phyloP scores from a whole-genome alignment of 2,329 filamentous ascomycete species.

The Dactylellina drechsleri region DNA sequence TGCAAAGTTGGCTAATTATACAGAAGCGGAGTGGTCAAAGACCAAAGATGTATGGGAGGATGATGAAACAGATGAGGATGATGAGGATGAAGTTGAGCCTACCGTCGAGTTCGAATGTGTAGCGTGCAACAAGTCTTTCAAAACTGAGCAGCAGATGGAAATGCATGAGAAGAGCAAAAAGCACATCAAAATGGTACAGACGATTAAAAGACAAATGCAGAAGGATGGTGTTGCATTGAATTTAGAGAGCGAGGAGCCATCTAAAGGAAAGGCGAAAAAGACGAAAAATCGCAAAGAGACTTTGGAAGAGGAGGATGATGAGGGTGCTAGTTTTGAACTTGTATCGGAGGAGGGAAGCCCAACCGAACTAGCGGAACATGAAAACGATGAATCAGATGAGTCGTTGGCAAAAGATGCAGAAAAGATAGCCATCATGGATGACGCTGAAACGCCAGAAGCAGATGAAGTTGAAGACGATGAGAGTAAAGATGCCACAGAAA shows the following conservation, averaged over 20 bases:
- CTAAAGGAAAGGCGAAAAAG: slow-evolving; percentile 47
- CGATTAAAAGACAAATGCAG: slow-evolving; percentile 82
- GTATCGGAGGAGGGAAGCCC: background rate
- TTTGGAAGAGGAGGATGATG: slow-evolving; percentile 39
- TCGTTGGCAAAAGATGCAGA: slow-evolving; percentile 29
- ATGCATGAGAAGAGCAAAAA: slow-evolving; percentile 97
- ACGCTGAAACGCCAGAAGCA: background rate
- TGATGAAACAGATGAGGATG: slow-evolving; percentile 61
- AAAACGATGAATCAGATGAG: slow-evolving; percentile 28
- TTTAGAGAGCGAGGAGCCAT: slow-evolving; percentile 61
- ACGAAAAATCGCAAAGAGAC: slow-evolving; percentile 44
- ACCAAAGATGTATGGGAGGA: slow-evolving; percentile 67
- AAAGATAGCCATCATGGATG: slow-evolving; percentile 20
- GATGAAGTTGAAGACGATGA: slow-evolving; percentile 7
- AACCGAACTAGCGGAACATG: slow-evolving; percentile 54
- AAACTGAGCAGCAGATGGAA: slow-evolving; percentile 91
- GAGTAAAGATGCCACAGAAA: slow-evolving; percentile 17
- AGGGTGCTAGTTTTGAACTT: slow-evolving; percentile 51
- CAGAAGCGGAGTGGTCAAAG: slow-evolving; percentile 57
- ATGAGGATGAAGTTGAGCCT: slow-evolving; percentile 67
- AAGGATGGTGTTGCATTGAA: slow-evolving; percentile 76
- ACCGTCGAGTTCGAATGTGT: slow-evolving; percentile 76
- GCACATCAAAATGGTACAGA: slow-evolving; percentile 84
- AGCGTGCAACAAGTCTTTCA: slow-evolving; percentile 80
- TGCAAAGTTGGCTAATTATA: slow-evolving; percentile 67